Base-by-base conservation (phyloP, 1,284 basidiomycete genomes). In the Sanghuangporus weigelae region DNA sequence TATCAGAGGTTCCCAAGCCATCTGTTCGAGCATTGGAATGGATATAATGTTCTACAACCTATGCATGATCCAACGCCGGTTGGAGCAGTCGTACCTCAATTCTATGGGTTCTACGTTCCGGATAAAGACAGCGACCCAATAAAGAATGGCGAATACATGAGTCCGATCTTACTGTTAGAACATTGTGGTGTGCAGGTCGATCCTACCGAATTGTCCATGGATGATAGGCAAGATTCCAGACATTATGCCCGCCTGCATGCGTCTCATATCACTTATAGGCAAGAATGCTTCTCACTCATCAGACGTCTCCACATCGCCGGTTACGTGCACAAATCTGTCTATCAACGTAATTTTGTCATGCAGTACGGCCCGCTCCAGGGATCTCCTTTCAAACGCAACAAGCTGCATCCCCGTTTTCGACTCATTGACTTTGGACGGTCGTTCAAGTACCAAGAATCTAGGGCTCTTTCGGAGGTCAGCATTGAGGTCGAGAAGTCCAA, bases 351-450 rank as follows among this genome's bases (percentile, higher is more conserved):
- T 57, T 69, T 78, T 38, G 67, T 80, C 49, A 65, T 73, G 6
- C 77, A 80, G 53, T 57, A 57, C 0, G 76, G 79, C 2, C 74
- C 73, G 39, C 71, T 76, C n/a, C 72, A 70, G 44, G 66, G 69
- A 11, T 71, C 69, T 5, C 78, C 76, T 2, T 38, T 64, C 11
- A 21, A 38, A 16, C 70, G 77, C 38, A 71, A 69, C 11, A 12
- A 66, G 6, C 62, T 68, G 0, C 67, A 71, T 14, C 67, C 67
- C 16, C 75, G 74, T 44, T 78, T 78, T 67, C 70, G 77, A 26
- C 36, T 78, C 60, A 76, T 79, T 21, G 77, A 78, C 63, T 76
- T 76, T 36, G 77, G 78, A 21, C 56, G 65, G 12, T 57, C 59
- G 1, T 7, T 11, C 11, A 46, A 46, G 21, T 11, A 7, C 7